phyloP scores from a whole-genome alignment of 345 rosid species.

The Acer negundo region DNA sequence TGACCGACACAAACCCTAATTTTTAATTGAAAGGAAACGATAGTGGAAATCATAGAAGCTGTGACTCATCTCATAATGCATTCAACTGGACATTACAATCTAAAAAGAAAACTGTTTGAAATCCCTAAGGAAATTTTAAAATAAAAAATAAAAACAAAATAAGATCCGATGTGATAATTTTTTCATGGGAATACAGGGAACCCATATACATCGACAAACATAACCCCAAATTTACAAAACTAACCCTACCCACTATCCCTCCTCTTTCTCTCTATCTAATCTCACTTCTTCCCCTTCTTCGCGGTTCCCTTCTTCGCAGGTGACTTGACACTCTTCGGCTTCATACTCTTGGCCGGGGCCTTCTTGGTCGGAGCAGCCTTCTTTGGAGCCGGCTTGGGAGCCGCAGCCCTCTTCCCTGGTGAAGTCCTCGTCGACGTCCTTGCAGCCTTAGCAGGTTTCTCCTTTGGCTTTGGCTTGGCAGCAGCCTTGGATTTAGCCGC shows the following conservation, averaged over 20 bases:
- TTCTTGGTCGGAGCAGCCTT: conserved; percentile 44
- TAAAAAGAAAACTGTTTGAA: conserved; percentile 11
- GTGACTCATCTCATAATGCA: conserved; percentile 15
- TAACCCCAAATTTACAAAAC: conserved; percentile 33
- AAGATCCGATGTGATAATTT: conserved; percentile 26
- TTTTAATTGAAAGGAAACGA: background rate
- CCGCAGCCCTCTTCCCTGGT: conserved; percentile 58
- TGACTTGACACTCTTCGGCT: conserved; percentile 55
- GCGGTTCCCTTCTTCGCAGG: conserved; percentile 54
- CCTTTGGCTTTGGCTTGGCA: conserved; percentile 43
- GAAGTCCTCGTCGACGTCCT: conserved; percentile 67
- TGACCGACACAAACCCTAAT: background rate
- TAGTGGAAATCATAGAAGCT: background rate
- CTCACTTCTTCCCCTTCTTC: conserved; percentile 50
- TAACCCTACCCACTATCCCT: conserved; percentile 29
- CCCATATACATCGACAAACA: conserved; percentile 25
- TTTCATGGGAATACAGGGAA: conserved; percentile 16
- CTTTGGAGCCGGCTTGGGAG: conserved; percentile 41
- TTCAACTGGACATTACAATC: conserved; percentile 21
- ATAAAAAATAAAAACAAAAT: background rate
- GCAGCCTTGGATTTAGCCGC: conserved; percentile 33
- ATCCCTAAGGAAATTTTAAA: background rate
- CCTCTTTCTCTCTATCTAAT: background rate
- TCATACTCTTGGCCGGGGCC: conserved; percentile 52
- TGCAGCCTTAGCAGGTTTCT: conserved; percentile 61